Evolutionary conservation across 352 stramenopile species (phyloP), one percentile per base, ranked within the genome.

Genomic region (Blastocystis sp.): DNA sequence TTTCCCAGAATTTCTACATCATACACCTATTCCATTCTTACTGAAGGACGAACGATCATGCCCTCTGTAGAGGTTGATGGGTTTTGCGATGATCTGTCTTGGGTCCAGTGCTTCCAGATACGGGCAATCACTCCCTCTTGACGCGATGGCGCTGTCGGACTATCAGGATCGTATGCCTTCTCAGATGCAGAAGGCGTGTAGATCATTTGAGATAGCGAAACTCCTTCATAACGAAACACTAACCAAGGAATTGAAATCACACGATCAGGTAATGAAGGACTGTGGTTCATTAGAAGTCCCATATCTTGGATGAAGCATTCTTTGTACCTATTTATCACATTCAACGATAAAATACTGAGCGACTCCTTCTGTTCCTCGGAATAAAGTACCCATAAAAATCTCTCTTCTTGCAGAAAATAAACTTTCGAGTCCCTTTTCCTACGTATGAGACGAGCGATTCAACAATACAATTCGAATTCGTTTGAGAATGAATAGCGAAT

Each of bases 361-460:
- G 37, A 76, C 63, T 56, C 76, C 64, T 75, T 73, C 39, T 8
- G 68, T 45, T 68, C 76, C 76, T 54, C 59, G 76, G 18, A 88
- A 70, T 9, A 70, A 20, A 45, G 30, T 41, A 54, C 76, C 76
- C 39, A 88, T 70, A 7, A 88, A 78, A 41, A 88, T 76, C n/a
- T 88, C 76, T 88, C 76, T 20, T 45, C 76, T 20, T 7, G 76
- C 76, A 11, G 76, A 45, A 78, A 88, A 76, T 9, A 88, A 8
- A n/a, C 41, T 70, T 20, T 88, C 76, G n/a, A 88, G 45, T 20
- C 76, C 76, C 43, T 88, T 88, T 45, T 88, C 76, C 76, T 88
- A 88, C 4, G 16, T 54, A 11, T 50, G 1, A 30, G 30, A 34
- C 1, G 30, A 9, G 37, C 8, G 8, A 24, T 39, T 41, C 4